Conservation (phyloP, 345 rosid genomes). For the Gynandropsis gynandra region DNA sequence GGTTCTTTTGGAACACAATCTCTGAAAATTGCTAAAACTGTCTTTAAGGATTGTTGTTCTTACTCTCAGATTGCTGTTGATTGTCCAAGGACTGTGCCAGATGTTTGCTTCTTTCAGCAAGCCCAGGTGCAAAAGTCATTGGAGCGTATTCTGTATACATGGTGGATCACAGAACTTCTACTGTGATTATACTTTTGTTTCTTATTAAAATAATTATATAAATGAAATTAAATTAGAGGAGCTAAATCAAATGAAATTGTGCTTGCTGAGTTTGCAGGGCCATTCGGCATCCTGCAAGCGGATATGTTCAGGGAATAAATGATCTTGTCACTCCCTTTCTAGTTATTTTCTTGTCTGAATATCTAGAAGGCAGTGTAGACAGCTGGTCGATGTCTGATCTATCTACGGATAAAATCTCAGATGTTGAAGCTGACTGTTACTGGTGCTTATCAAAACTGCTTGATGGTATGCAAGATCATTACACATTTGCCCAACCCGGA, state of each 20-base stretch:
- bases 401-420: constrained; percentile 53
- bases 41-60: constrained; percentile 16
- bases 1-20: background rate
- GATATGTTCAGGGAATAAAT: constrained; percentile 98
- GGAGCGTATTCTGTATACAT: constrained; percentile 96
- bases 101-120: constrained; percentile 92
- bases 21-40: constrained; percentile 8
- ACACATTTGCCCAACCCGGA: constrained; percentile 99
- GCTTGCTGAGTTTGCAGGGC: constrained; percentile 57
- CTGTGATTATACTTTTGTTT: constrained; percentile 7
- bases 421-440: constrained; percentile 92
- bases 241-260: background rate
- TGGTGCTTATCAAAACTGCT: constrained; percentile 96
- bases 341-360: constrained; percentile 87
- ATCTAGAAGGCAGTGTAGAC: constrained; percentile 70
- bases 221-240: background rate
- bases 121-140: constrained; percentile 88
- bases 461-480: constrained; percentile 99
- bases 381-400: constrained; percentile 71
- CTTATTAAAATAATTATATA: background rate
- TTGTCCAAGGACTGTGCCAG: constrained; percentile 98
- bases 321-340: constrained; percentile 97
- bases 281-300: constrained; percentile 96
- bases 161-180: constrained; percentile 40
- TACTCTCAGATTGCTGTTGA: constrained; percentile 82